Conservation (phyloP, 495 filamentous ascomycete species). For the Xylaria cubensis region DNA sequence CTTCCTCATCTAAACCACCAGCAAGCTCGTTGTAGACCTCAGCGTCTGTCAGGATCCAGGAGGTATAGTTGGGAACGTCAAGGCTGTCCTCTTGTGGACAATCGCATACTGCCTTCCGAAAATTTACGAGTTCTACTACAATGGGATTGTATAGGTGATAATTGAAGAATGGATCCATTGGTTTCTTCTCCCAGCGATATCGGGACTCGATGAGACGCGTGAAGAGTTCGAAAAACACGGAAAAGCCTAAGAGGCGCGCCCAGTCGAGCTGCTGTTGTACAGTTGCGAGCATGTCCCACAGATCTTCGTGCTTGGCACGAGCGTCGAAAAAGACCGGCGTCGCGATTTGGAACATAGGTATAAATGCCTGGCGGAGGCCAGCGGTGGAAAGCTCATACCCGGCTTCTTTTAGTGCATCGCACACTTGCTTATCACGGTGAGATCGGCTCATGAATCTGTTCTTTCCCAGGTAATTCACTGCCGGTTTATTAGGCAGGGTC, state of each 20-base stretch:
- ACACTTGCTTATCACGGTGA: background rate
- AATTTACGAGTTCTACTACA: background rate
- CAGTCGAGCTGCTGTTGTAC: constrained; percentile 5
- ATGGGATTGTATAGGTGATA: background rate
- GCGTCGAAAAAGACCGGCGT: background rate
- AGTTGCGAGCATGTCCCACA: constrained; percentile 14
- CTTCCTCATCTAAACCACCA: constrained; percentile 5
- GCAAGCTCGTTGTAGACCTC: constrained; percentile 21
- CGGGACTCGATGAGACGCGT: constrained; percentile 8
- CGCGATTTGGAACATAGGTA: constrained; percentile 9
- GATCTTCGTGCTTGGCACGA: constrained; percentile 2
- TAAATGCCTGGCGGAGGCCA: background rate
- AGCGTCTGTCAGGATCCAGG: constrained; percentile 20
- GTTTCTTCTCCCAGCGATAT: constrained; percentile 4
- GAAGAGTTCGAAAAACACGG: constrained; percentile 16
- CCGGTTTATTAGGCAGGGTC: background rate
- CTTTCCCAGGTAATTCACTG: background rate
- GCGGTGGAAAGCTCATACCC: background rate
- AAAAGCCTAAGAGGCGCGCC: background rate
- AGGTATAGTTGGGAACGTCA: background rate
- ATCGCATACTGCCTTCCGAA: constrained; percentile 12
- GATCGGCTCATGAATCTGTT: background rate
- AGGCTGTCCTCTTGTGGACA: constrained; percentile 1
- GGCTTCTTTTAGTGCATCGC: background rate
- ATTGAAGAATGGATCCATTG: background rate